phyloP scores from a whole-genome alignment of 2,329 filamentous ascomycete genomes.

The Chaetomiaceae sp. region DNA sequence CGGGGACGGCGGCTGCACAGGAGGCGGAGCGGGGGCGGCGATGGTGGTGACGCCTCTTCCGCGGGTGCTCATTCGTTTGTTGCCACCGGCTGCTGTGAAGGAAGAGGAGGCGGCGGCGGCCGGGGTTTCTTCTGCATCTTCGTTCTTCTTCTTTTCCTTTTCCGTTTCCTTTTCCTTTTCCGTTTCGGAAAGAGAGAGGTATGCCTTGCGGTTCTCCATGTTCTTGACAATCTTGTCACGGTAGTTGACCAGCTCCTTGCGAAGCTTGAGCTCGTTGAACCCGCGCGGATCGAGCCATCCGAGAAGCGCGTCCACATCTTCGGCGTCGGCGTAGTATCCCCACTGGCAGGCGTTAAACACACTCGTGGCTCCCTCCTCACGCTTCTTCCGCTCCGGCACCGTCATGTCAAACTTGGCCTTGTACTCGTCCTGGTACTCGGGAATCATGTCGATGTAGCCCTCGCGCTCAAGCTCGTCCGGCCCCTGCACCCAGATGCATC shows the following conservation, averaged over 20 bases:
- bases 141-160: not conserved
- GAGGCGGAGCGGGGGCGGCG: not conserved
- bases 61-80: constrained; percentile 46
- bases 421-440: constrained; percentile 71
- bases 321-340: constrained; percentile 83
- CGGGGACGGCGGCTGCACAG: constrained; percentile 29
- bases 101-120: not conserved
- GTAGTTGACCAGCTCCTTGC: constrained; percentile 78
- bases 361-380: constrained; percentile 79
- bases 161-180: constrained; percentile 37
- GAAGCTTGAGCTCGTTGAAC: constrained; percentile 77
- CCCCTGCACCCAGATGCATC: constrained; percentile 92
- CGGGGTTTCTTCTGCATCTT: constrained; percentile 24
- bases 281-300: constrained; percentile 86
- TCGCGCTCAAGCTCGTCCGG: constrained; percentile 83
- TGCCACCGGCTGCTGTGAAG: not conserved
- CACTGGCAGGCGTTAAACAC: constrained; percentile 76
- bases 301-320: constrained; percentile 72
- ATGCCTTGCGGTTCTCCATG: constrained; percentile 75
- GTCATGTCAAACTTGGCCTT: constrained; percentile 73
- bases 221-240: constrained; percentile 70
- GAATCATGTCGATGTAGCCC: constrained; percentile 75
- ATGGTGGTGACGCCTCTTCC: constrained; percentile 24
- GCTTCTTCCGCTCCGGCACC: constrained; percentile 75
- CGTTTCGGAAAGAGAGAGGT: constrained; percentile 52